A percentile compares a stretch with the other conserved stretches of the same genome.
Evolutionary conservation across 2,329 filamentous ascomycete genomes (phyloP).

Genomic region (Aureobasidium sp.): DNA sequence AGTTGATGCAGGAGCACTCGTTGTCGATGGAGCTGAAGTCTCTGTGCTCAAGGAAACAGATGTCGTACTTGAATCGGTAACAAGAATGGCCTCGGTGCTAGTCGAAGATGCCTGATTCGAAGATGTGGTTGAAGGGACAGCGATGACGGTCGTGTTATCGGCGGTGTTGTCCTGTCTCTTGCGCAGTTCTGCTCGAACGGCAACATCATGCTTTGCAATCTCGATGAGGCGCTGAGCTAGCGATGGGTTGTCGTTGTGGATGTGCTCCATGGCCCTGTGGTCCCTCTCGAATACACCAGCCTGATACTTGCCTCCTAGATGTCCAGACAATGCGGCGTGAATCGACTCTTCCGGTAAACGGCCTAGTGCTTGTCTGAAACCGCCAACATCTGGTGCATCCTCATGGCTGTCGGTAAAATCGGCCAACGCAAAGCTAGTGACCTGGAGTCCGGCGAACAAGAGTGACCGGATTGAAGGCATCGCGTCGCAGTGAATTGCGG

Average conservation of each 20-base stretch:
- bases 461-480: slow-evolving; percentile 38
- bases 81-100: slow-evolving; percentile 20
- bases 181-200: slow-evolving; percentile 33
- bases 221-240: slow-evolving; percentile 57
- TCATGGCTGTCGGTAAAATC: slow-evolving; percentile 22
- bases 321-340: slow-evolving; percentile 58
- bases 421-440: slow-evolving; percentile 29
- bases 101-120: slow-evolving; percentile 18
- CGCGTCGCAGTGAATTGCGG: slow-evolving; percentile 8
- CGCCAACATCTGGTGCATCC: slow-evolving; percentile 22
- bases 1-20: slow-evolving; percentile 6
- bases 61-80: slow-evolving; percentile 24
- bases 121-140: slow-evolving; percentile 17
- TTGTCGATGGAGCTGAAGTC: slow-evolving; percentile 11
- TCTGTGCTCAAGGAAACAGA: slow-evolving; percentile 22
- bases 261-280: slow-evolving; percentile 54
- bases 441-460: slow-evolving; percentile 28
- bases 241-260: slow-evolving; percentile 54
- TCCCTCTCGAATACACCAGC: slow-evolving; percentile 63
- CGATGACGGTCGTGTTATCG: slow-evolving; percentile 18
- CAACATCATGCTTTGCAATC: slow-evolving; percentile 46
- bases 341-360: slow-evolving; percentile 53
- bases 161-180: slow-evolving; percentile 31
- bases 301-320: slow-evolving; percentile 56
- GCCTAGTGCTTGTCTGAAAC: slow-evolving; percentile 50